These are phyloP conservation scores for Geopyxis carbonaria DNA, from an alignment of 495 filamentous ascomycete genomes.

Conservation along the genomic window DNA sequence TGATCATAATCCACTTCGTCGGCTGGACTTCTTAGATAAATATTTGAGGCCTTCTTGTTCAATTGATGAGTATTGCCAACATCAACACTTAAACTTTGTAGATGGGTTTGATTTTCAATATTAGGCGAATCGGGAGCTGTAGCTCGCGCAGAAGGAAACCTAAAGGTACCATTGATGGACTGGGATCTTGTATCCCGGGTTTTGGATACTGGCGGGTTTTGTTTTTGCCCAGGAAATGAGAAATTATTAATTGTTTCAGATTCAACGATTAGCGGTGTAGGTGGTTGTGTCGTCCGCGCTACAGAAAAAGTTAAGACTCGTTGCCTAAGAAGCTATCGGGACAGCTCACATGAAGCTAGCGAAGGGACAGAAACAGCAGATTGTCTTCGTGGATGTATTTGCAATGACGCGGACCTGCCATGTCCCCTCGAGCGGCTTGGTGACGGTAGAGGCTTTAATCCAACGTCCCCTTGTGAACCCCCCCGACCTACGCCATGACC, in stretches of 20 bases:
- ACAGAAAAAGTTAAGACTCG: background rate
- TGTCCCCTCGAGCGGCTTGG: slow-evolving; percentile 15
- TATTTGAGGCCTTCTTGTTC: slow-evolving; percentile 14
- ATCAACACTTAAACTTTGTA: background rate
- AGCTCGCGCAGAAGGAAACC: slow-evolving; percentile 19
- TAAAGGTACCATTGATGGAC: slow-evolving; percentile 18
- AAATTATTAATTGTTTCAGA: slow-evolving; percentile 9
- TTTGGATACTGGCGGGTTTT: slow-evolving; percentile 10
- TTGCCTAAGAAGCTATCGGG: background rate
- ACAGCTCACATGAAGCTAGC: background rate
- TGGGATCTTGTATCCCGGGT: slow-evolving; percentile 12
- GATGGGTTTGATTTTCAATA: too few species aligned
- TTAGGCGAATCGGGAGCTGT: too few species aligned
- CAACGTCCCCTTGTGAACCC: slow-evolving; percentile 22
- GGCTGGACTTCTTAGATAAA: slow-evolving; percentile 21
- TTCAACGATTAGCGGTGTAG: slow-evolving; percentile 12
- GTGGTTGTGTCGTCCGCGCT: slow-evolving; percentile 5
- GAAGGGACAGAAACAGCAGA: slow-evolving; percentile 16
- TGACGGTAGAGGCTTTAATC: slow-evolving; percentile 16
- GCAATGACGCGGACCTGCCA: slow-evolving; percentile 20
- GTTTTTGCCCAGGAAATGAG: slow-evolving; percentile 14
- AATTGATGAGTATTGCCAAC: background rate
- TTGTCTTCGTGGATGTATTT: slow-evolving; percentile 19
- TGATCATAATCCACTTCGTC: slow-evolving; percentile 19
- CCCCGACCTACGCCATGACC: slow-evolving; percentile 29